Evolutionary conservation across 805 yeast species (phyloP), one percentile per base, ranked within the genome.

Genomic region (Lachancea waltii): DNA sequence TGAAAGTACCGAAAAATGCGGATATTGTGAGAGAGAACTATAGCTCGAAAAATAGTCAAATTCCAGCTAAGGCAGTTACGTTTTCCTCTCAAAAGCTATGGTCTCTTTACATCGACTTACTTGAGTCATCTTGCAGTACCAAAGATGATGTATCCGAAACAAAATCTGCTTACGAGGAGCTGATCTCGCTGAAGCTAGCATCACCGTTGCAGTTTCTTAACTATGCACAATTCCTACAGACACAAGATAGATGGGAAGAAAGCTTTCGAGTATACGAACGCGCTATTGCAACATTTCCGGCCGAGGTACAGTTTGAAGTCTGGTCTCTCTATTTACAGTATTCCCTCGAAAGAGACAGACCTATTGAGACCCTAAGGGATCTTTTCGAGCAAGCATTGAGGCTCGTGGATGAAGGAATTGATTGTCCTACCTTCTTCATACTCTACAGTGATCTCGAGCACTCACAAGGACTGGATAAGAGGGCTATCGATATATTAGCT

Each of bases 51-150:
- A 15, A 40, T 20, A 35, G 44, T 19, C 38, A 45, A 47, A 39
- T 68, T 2, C 64, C 80, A 10, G 74, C 83, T 0, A 87, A 81
- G 45, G 58, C 71, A 19, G 58, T 85, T 21, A 48, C 81, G 7
- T 79, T 73, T 55, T 78, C 76, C 47, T 76, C 84, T 4, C 60
- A 65, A 29, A 73, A 73, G 36, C 59, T 87, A 5, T 89, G 96
- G 96, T 62, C 74, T 3, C 72, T 75, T 45, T 85, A 82, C 51
- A 54, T 85, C 19, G 95, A 85, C 49, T 53, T 85, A 20, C 67
- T 80, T 13, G 89, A 82, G 56, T 29, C 31, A 6, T 26, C 32
- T 18, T 34, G 26, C 13, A 13, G 13, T 11, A 11, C 26, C 13
- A 5, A 11, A 11, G 68, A 79, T 10, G 56, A 67, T 22, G 68